A percentile compares a stretch with the other conserved stretches of the same genome.
Conservation (phyloP, 805 yeast species). For the Trichomonascus vanleenenianus region DNA sequence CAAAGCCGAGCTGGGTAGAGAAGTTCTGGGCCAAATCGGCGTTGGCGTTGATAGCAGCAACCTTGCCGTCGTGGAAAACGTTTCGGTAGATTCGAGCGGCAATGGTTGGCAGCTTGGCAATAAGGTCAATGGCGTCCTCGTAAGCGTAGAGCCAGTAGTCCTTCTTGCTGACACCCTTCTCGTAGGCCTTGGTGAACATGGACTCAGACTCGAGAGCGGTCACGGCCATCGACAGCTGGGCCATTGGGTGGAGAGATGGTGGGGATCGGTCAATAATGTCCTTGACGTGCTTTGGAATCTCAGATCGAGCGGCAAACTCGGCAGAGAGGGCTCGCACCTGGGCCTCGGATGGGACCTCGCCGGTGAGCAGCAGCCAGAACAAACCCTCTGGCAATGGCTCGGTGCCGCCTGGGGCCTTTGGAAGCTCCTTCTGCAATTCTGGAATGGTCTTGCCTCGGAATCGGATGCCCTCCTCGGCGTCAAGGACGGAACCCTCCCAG, state of each 20-base stretch:
- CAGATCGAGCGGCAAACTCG: conserved; percentile 58
- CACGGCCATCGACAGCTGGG: conserved; percentile 70
- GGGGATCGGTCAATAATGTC: conserved; percentile 59
- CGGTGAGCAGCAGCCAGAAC: conserved; percentile 73
- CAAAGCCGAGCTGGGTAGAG: conserved; percentile 56
- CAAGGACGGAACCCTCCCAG: conserved; percentile 85
- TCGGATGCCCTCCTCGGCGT: conserved; percentile 79
- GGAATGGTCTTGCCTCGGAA: conserved; percentile 82
- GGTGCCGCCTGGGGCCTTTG: conserved; percentile 62
- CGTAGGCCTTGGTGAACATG: conserved; percentile 63
- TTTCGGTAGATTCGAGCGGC: conserved; percentile 72
- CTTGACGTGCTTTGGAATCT: conserved; percentile 56
- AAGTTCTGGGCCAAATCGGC: conserved; percentile 71
- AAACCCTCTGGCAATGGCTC: conserved; percentile 60
- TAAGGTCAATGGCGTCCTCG: conserved; percentile 62
- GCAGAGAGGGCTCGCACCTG: conserved; percentile 50
- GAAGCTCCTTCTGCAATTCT: conserved; percentile 64
- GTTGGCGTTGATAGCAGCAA: conserved; percentile 43
- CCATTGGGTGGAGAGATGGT: conserved; percentile 70
- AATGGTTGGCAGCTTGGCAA: conserved; percentile 66
- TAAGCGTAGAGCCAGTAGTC: conserved; percentile 70
- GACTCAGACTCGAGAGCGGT: conserved; percentile 68
- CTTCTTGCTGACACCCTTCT: conserved; percentile 56
- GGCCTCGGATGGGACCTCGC: conserved; percentile 55
- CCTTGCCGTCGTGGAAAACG: conserved; percentile 45